Conservation (phyloP, 768 basidiomycete species). For the Pisolithus albus region DNA sequence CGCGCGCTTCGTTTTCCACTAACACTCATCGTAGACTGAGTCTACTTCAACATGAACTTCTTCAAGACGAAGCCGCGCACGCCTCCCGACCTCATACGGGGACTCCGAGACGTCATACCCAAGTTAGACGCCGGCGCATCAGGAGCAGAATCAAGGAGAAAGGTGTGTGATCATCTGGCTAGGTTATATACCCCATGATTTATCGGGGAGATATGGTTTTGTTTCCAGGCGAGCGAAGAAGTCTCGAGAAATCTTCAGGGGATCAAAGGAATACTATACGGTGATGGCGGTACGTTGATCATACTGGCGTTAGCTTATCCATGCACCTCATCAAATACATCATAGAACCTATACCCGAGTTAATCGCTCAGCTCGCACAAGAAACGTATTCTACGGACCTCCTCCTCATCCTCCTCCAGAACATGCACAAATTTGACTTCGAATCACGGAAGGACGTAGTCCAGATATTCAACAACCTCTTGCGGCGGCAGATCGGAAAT, state of each 20-base stretch:
- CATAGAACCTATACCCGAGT: conserved; percentile 77
- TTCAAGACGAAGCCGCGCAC: conserved; percentile 89
- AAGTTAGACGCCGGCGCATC: conserved; percentile 69
- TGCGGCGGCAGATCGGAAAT: conserved; percentile 86
- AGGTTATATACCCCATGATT: neutral
- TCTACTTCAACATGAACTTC: conserved; percentile 66
- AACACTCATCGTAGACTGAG: neutral
- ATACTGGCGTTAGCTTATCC: neutral
- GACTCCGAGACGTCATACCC: conserved; percentile 71
- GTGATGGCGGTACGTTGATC: conserved; percentile 68
- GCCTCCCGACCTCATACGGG: conserved; percentile 81
- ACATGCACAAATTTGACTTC: conserved; percentile 87
- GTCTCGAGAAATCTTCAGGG: conserved; percentile 85
- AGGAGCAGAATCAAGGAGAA: conserved; percentile 70
- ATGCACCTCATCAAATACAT: conserved; percentile 4
- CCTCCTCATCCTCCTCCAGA: conserved; percentile 69
- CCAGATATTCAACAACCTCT: conserved; percentile 83
- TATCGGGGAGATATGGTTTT: neutral
- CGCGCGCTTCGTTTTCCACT: too few species aligned
- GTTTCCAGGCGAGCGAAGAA: conserved; percentile 74
- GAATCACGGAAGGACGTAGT: conserved; percentile 86
- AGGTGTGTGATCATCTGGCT: conserved; percentile 43
- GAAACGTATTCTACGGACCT: conserved; percentile 92
- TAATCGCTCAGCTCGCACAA: conserved; percentile 90
- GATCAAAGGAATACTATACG: conserved; percentile 81